Conservation (phyloP, 208 protist genomes). For the Leishmania martiniquensis region DNA sequence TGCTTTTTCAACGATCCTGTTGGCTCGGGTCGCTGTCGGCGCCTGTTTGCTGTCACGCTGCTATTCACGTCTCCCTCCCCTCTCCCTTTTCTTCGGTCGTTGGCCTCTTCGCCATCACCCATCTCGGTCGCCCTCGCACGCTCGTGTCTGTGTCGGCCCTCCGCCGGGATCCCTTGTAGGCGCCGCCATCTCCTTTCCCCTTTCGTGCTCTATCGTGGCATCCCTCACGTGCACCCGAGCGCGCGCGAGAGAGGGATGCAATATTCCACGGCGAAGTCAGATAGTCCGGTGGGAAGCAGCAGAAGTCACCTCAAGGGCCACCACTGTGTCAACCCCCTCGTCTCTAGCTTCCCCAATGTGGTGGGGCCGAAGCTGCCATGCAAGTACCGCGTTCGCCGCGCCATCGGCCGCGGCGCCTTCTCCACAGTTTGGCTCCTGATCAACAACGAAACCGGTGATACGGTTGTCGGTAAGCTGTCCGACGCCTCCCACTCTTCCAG, state of each 20-base stretch:
- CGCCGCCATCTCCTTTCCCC: not conserved
- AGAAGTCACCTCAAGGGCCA: slow-evolving; percentile 3
- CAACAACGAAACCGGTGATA: slow-evolving; percentile 47
- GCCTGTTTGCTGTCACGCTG: no score
- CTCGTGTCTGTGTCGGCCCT: not conserved
- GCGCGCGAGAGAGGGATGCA: not conserved
- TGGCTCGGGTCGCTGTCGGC: no score
- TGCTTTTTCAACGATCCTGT: not conserved
- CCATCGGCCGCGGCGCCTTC: slow-evolving; percentile 60
- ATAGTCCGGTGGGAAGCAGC: not conserved
- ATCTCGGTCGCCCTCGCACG: not conserved
- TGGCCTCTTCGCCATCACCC: not conserved
- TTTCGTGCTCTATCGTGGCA: not conserved
- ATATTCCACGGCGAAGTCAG: not conserved
- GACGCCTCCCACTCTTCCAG: slow-evolving; percentile 42
- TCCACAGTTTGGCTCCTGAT: slow-evolving; percentile 71
- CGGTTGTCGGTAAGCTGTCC: slow-evolving; percentile 68
- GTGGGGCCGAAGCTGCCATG: slow-evolving; percentile 51
- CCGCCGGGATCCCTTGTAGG: not conserved
- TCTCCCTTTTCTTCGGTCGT: not conserved
- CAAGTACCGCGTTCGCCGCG: slow-evolving; percentile 49
- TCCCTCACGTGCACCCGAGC: not conserved
- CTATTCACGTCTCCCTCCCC: no score
- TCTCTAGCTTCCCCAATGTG: slow-evolving; percentile 47
- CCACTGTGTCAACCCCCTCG: slow-evolving; percentile 52